Conservation (phyloP, 2,329 filamentous ascomycete genomes). For the Epicoccum sorghinum region DNA sequence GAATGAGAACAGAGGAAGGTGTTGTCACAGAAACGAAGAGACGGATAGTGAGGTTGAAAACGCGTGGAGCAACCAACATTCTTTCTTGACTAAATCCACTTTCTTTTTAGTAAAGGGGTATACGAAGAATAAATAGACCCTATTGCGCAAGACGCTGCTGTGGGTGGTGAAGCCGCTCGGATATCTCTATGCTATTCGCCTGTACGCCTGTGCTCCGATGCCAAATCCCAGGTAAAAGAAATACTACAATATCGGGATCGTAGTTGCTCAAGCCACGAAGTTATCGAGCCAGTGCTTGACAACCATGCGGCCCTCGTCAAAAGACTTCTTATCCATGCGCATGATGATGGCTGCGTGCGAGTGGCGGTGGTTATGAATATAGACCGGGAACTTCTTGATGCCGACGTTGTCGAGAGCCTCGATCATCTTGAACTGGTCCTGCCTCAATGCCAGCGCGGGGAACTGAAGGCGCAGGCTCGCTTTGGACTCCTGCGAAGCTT, state of each 20-base stretch:
- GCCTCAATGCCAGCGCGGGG: constrained; percentile 77
- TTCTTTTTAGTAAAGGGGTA: too few species aligned
- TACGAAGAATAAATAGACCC: too few species aligned
- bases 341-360: constrained; percentile 92
- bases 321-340: constrained; percentile 67
- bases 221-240: background rate
- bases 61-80: too few species aligned
- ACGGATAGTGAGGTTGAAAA: too few species aligned
- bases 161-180: too few species aligned
- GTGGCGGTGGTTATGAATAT: constrained; percentile 76
- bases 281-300: constrained; percentile 80
- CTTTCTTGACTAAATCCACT: too few species aligned
- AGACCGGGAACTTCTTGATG: constrained; percentile 66
- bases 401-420: constrained; percentile 71
- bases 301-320: constrained; percentile 78
- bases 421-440: constrained; percentile 85
- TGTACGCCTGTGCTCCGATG: background rate
- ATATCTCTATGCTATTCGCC: too few species aligned
- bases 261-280: constrained; percentile 59
- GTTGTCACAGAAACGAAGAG: too few species aligned
- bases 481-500: constrained; percentile 39
- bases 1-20: too few species aligned
- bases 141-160: too few species aligned
- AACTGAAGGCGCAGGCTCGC: constrained; percentile 52
- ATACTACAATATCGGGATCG: background rate